Percentiles rank a stretch among this genome's conserved stretches.
These are phyloP conservation scores for Aspergillus egyptiacus DNA, from an alignment of 495 filamentous ascomycete genomes.

Conservation along the genomic window DNA sequence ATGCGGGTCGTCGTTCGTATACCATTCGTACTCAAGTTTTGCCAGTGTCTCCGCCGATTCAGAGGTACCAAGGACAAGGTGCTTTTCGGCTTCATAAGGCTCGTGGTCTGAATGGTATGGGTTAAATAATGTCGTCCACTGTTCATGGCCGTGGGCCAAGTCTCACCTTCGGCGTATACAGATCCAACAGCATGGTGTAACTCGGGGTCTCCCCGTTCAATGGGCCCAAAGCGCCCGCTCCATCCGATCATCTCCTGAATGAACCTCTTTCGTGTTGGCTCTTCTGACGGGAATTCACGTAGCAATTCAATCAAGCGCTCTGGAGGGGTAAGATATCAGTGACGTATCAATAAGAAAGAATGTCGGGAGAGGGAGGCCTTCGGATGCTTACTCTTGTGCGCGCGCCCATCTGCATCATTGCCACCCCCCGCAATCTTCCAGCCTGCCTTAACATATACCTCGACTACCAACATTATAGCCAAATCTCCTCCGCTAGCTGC, in stretches of 20 bases:
- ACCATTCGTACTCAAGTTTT: constrained; percentile 88
- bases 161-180: constrained; percentile 71
- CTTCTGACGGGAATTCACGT: constrained; percentile 70
- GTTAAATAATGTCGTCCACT: constrained; percentile 10
- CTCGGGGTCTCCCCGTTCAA: constrained; percentile 90
- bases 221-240: constrained; percentile 77
- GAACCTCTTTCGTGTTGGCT: constrained; percentile 87
- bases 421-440: constrained; percentile 60
- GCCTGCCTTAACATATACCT: constrained; percentile 80
- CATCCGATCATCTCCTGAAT: constrained; percentile 85
- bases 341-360: too few relatives aligned
- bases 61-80: constrained; percentile 82
- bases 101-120: constrained; percentile 58
- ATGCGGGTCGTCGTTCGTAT: constrained; percentile 77
- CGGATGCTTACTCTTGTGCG: constrained; percentile 44
- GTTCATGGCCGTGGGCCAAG: neutral
- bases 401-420: constrained; percentile 35
- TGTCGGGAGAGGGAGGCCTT: too few relatives aligned
- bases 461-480: constrained; percentile 73
- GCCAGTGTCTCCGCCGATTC: constrained; percentile 78
- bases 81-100: constrained; percentile 85
- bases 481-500: constrained; percentile 85
- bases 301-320: constrained; percentile 59
- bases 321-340: constrained; percentile 13
- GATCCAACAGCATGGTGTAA: constrained; percentile 89